phyloP scores from a whole-genome alignment of 495 filamentous ascomycete species.

The Tuber calosporum region DNA sequence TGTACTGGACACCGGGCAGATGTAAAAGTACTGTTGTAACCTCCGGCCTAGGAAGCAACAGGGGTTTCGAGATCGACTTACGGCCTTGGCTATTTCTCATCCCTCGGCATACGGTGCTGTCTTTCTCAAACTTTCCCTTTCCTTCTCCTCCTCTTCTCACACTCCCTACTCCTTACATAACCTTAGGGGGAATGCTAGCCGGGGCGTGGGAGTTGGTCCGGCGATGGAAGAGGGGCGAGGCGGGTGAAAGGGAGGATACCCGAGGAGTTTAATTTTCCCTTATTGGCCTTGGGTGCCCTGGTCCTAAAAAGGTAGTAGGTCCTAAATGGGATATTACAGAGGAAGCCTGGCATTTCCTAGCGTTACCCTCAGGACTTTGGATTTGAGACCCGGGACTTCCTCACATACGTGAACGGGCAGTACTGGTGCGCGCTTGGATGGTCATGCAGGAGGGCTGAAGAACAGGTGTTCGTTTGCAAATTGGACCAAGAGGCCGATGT shows the following conservation, averaged over 20 bases:
- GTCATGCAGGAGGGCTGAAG: constrained; percentile 42
- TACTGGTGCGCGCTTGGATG: constrained; percentile 39
- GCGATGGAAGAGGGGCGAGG: background rate
- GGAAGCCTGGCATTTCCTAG: constrained; percentile 19
- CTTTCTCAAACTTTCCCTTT: background rate
- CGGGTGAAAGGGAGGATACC: background rate
- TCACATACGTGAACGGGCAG: constrained; percentile 40
- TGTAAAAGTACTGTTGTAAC: background rate
- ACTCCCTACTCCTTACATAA: background rate
- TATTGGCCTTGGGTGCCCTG: background rate
- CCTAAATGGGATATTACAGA: constrained; percentile 25
- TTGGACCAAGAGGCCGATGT: constrained; percentile 25
- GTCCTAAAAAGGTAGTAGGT: constrained; percentile 29
- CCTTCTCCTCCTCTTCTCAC: background rate
- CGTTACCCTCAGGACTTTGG: background rate
- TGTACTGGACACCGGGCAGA: background rate
- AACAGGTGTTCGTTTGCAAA: constrained; percentile 42
- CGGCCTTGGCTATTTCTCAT: background rate
- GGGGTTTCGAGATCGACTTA: constrained; percentile 34
- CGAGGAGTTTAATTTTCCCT: background rate
- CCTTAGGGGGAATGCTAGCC: background rate
- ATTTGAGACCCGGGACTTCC: constrained; percentile 15
- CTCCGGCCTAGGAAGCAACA: constrained; percentile 14
- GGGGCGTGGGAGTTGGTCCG: background rate
- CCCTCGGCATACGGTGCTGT: background rate